Percentiles rank a stretch among this genome's conserved stretches.
Conservation (phyloP, 148 eudicot species). For the Euryodendron excelsum region DNA sequence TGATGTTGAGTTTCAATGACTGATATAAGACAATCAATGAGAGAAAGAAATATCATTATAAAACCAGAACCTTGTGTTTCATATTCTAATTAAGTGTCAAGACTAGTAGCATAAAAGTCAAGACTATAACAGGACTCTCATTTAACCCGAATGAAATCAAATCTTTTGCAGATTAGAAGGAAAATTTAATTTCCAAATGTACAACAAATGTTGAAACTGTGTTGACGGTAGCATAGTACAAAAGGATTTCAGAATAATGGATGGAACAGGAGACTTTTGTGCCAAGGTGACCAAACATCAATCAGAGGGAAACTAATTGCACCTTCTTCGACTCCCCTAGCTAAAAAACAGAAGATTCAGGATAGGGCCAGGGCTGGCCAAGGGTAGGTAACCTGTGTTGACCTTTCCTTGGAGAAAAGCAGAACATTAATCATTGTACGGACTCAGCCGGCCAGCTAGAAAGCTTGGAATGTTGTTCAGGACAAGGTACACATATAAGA, state of each 20-base stretch:
- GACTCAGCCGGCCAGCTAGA: slow-evolving; percentile 41
- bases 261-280: not conserved
- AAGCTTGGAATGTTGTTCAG: slow-evolving; percentile 46
- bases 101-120: too few species aligned
- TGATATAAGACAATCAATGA: not conserved
- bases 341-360: slow-evolving; percentile 12
- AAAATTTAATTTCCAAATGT: not conserved
- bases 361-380: slow-evolving; percentile 3
- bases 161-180: not conserved
- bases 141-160: not conserved
- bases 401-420: slow-evolving; percentile 19
- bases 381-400: slow-evolving; percentile 18
- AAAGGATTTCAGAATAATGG: not conserved
- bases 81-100: not conserved
- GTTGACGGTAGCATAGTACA: not conserved
- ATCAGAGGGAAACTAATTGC: not conserved
- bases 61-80: not conserved
- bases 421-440: slow-evolving; percentile 45
- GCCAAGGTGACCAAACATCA: slow-evolving; percentile 7
- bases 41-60: not conserved
- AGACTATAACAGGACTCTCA: not conserved
- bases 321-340: not conserved
- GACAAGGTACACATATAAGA: slow-evolving; percentile 37
- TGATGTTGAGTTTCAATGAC: not conserved
- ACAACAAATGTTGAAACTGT: not conserved